Conservation (phyloP, 176 grass and related monocot genomes). For the Zoysia pacifica region DNA sequence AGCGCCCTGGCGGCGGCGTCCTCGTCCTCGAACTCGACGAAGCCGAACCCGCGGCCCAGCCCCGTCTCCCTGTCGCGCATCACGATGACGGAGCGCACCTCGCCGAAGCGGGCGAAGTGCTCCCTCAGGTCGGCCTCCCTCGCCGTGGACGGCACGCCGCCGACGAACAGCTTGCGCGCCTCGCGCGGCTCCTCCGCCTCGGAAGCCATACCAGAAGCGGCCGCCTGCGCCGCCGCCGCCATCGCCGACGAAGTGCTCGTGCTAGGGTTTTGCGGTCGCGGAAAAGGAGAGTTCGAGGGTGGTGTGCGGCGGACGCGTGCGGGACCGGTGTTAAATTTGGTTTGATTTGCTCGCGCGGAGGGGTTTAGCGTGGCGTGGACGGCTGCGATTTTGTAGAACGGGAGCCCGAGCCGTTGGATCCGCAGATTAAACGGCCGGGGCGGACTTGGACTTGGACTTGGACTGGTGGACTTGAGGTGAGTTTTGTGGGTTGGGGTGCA, state of each 20-base stretch:
- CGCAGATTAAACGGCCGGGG: constrained; percentile 2
- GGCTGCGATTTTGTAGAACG: background rate
- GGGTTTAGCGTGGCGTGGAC: constrained; percentile 37
- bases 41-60: constrained; percentile 34
- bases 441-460: constrained; percentile 14
- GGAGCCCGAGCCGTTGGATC: background rate
- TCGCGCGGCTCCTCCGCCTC: constrained; percentile 29
- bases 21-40: constrained; percentile 49
- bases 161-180: constrained; percentile 75
- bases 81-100: constrained; percentile 59
- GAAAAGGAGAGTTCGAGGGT: constrained; percentile 28
- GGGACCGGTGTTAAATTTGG: constrained; percentile 7
- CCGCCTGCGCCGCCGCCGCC: constrained; percentile 23
- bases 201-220: background rate
- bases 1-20: constrained; percentile 44
- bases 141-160: constrained; percentile 64
- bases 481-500: background rate
- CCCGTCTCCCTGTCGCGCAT: constrained; percentile 65
- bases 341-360: constrained; percentile 20
- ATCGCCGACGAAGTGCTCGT: constrained; percentile 36
- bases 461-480: background rate
- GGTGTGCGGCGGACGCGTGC: constrained; percentile 25
- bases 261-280: constrained; percentile 54
- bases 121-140: constrained; percentile 54
- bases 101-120: constrained; percentile 60